A percentile compares a stretch with the other conserved stretches of the same genome.
These are phyloP conservation scores for Pseudocercospora eumusae DNA, from an alignment of 2,329 filamentous ascomycete species.

Conservation along the genomic window DNA sequence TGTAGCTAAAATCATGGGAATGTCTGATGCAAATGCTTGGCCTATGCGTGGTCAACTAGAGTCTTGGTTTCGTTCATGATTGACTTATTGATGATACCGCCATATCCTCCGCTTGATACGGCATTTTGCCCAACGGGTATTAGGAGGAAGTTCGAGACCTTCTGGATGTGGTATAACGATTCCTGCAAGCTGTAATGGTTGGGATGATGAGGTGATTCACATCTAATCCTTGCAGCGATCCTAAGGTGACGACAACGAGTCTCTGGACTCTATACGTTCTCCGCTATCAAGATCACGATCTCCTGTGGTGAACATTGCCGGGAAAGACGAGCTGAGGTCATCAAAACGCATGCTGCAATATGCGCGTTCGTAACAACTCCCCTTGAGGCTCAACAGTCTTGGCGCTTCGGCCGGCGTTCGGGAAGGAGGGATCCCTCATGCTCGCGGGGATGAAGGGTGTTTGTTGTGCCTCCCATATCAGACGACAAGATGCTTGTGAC, in stretches of 20 bases:
- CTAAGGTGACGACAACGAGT: constrained; percentile 54
- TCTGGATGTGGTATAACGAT: constrained; percentile 40
- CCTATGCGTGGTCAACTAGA: constrained; percentile 13
- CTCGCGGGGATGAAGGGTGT: background rate
- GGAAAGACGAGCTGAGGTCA: no score
- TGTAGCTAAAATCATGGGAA: constrained; percentile 53
- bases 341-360: no score
- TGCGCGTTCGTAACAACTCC: background rate
- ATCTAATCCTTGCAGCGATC: constrained; percentile 46
- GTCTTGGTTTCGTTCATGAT: constrained; percentile 31
- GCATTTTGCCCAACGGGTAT: constrained; percentile 53
- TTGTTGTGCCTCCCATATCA: background rate
- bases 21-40: constrained; percentile 49
- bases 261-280: no score
- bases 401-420: constrained; percentile 1
- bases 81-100: constrained; percentile 21
- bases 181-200: constrained; percentile 47
- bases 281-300: no score
- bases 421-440: background rate
- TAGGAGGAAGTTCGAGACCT: constrained; percentile 42
- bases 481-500: constrained; percentile 4
- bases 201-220: constrained; percentile 50
- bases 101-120: constrained; percentile 54
- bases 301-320: no score
- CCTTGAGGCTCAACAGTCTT: background rate